Evolutionary conservation across 768 basidiomycete species (phyloP), one percentile per base, ranked within the genome.

Genomic region (Tricholoma bakamatsutake): DNA sequence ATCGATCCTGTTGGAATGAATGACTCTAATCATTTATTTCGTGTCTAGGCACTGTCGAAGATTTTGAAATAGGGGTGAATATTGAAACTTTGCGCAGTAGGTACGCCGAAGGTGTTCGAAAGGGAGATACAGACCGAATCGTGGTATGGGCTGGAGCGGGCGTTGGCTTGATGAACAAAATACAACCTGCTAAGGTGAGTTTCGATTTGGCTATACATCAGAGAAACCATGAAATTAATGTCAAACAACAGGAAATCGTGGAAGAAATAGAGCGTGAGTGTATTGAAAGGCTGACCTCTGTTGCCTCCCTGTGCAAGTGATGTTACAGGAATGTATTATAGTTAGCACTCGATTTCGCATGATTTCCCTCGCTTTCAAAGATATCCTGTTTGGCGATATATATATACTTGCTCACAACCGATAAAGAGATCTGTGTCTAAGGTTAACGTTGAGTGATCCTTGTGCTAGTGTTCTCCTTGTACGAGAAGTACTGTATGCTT

Each of bases 121-220:
- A 67, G 21, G 72, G 69, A 40, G 80, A 90, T 59, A 65, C 71
- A 9, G 71, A 75, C 54, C 73, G 82, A 42, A 75, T 82, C 57
- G 68, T 86, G 2, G 76, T 83, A 10, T 90, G 88, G 88, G 80
- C 85, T 12, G 88, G 88, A 42, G 76, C 80, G 40, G 81, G 85
- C 13, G 80, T 88, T 28, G 83, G 79, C 11, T 70, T 82, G 50
- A 79, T 88, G 69, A 71, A 74, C 18, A 69, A 62, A 53, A 62
- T 70, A 21, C 68, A 71, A 51, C 64, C 75, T 15, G 76, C 77
- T 5, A 71, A 70, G 69, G 78, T 73, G 42, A 59, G 65, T 54
- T 28, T 18, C 35, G 11, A 52, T 34, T 15, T 55, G 33, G 35
- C 21, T 13, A 24, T 50, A 28, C 30, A 15, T 39, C 18, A 18